Conservation (phyloP, 345 rosid species). For the Brassica incana region DNA sequence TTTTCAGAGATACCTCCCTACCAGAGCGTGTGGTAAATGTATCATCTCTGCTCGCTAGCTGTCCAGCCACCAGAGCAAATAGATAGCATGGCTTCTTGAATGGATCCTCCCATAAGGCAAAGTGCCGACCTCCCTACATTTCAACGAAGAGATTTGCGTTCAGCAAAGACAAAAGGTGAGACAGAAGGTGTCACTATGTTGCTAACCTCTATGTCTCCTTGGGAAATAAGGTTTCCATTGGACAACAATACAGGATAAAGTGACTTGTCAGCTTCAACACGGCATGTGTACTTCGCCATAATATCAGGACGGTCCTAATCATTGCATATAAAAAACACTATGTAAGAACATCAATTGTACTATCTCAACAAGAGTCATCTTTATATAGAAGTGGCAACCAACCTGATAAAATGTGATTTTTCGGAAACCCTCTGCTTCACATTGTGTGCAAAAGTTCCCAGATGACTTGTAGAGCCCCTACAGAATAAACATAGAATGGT, state of each 20-base stretch:
- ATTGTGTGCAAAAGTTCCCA: conserved; percentile 93
- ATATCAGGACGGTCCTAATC: conserved; percentile 93
- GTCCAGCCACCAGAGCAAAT: conserved; percentile 95
- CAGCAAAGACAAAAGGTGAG: conserved; percentile 21
- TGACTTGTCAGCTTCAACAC: conserved; percentile 88
- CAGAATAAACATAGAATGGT: conserved; percentile 1
- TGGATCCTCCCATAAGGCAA: conserved; percentile 94
- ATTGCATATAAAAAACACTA: conserved; percentile 27
- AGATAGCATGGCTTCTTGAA: conserved; percentile 97
- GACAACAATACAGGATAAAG: conserved; percentile 85
- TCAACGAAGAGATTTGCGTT: conserved; percentile 9
- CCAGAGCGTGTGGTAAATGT: conserved; percentile 76
- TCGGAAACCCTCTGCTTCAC: conserved; percentile 99
- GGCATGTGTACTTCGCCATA: conserved; percentile 92
- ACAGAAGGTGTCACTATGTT: conserved; percentile 6
- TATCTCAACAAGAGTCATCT: conserved; percentile 6
- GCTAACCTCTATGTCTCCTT: conserved; percentile 77
- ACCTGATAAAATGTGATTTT: conserved; percentile 97
- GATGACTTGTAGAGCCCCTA: conserved; percentile 98
- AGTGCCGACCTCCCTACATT: conserved; percentile 84
- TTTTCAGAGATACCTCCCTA: conserved; percentile 73
- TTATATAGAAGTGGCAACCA: conserved; percentile 14
- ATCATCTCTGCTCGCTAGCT: conserved; percentile 89
- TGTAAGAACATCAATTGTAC: conserved; percentile 20
- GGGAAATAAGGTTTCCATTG: conserved; percentile 86